Evolutionary conservation across 176 grass and related monocot genomes (phyloP).

Genomic region (Poa pratensis): DNA sequence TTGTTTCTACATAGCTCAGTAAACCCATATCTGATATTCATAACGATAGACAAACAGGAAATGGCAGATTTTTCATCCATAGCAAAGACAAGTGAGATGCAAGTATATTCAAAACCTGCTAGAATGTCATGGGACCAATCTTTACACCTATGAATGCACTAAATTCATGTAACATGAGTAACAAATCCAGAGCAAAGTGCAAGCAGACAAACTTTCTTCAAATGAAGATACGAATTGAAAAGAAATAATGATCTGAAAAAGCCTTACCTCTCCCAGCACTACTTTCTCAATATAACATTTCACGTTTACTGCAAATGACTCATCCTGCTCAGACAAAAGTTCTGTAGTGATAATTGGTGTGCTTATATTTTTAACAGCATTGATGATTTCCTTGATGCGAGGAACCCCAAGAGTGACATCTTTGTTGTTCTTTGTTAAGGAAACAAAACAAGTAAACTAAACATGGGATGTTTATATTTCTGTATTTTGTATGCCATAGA

Average conservation of each 20-base stretch:
- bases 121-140: conserved; percentile 17
- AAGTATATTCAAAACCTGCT: conserved; percentile 9
- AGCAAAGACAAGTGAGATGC: conserved; percentile 12
- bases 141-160: conserved; percentile 14
- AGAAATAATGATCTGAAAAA: conserved; percentile 21
- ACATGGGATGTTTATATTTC: conserved; percentile 2
- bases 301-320: conserved; percentile 60
- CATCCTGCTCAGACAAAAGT: conserved; percentile 60
- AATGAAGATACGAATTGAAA: conserved; percentile 19
- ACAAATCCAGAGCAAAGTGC: conserved; percentile 4
- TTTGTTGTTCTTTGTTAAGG: conserved; percentile 56
- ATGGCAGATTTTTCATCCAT: conserved; percentile 32
- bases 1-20: background rate
- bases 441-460: conserved; percentile 22
- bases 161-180: conserved; percentile 11
- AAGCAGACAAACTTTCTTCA: conserved; percentile 15
- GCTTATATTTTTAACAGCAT: conserved; percentile 90
- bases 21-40: background rate
- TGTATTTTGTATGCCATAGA: background rate
- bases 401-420: conserved; percentile 98
- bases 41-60: conserved; percentile 10
- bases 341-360: conserved; percentile 76
- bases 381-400: conserved; percentile 98
- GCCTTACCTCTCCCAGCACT: conserved; percentile 66
- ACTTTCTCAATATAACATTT: conserved; percentile 86